Conservation (phyloP, 129 eudicot genomes). For the Glebionis coronaria region DNA sequence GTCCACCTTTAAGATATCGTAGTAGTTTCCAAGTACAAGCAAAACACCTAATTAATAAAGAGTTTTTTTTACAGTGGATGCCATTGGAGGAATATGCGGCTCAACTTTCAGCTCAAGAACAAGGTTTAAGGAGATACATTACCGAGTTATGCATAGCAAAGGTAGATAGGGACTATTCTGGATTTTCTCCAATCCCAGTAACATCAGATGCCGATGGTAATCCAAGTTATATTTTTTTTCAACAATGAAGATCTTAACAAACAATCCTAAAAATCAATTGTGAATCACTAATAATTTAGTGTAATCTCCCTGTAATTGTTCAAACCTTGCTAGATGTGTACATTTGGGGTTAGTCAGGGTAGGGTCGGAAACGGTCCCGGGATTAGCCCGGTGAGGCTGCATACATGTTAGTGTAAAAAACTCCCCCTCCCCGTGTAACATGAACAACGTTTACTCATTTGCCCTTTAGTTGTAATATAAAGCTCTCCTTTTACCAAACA, state of each 20-base stretch:
- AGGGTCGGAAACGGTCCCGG: no score
- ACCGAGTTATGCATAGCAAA: conserved; percentile 44
- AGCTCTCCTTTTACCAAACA: no score
- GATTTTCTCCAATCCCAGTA: conserved; percentile 41
- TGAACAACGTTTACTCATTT: no score
- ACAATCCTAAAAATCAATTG: neutral
- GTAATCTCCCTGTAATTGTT: no score
- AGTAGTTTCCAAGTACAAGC: neutral
- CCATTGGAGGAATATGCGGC: conserved; percentile 61
- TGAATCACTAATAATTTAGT: no score
- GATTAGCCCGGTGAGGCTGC: no score
- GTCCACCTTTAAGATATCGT: neutral
- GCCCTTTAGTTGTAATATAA: no score
- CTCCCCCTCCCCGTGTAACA: no score
- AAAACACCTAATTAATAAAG: neutral
- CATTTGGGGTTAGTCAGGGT: no score
- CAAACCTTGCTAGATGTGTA: no score
- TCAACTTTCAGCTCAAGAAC: conserved; percentile 41
- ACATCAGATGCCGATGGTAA: conserved; percentile 27
- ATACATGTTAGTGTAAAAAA: no score
- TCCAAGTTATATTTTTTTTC: conserved; percentile 41
- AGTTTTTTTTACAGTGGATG: conserved; percentile 53
- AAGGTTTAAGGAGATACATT: conserved; percentile 37
- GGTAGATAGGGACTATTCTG: conserved; percentile 36
- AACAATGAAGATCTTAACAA: conserved; percentile 31